These are phyloP conservation scores for Eucalyptus sideroxylon DNA, from an alignment of 345 rosid species.

Conservation along the genomic window DNA sequence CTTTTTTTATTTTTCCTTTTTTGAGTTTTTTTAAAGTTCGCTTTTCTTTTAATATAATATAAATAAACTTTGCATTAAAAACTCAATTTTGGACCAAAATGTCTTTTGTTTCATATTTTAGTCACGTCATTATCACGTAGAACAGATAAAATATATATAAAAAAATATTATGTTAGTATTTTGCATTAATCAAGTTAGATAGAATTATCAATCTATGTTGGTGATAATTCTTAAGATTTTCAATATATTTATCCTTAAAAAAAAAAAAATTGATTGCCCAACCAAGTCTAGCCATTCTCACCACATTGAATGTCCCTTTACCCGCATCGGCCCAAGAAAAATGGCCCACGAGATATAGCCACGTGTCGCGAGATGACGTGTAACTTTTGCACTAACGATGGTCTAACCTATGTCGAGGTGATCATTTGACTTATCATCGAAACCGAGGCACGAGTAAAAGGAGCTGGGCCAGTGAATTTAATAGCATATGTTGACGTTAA, in stretches of 20 bases:
- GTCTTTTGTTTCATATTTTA: too few species aligned
- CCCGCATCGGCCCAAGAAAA: not conserved
- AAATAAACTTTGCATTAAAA: not conserved
- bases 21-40: too few species aligned
- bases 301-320: not conserved
- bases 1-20: too few species aligned
- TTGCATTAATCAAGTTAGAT: not conserved
- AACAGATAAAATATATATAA: too few species aligned
- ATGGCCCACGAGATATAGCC: not conserved
- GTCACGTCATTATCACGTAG: not conserved
- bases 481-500: not conserved
- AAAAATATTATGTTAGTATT: too few species aligned
- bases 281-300: not conserved
- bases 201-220: too few species aligned
- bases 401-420: not conserved
- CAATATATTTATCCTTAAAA: too few species aligned
- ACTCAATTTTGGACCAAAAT: too few species aligned
- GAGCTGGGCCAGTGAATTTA: not conserved
- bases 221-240: accelerated
- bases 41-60: too few species aligned
- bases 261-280: not conserved
- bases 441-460: not conserved
- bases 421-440: not conserved
- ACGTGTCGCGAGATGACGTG: not conserved
- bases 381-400: not conserved